Evolutionary conservation across 208 protist genomes (phyloP).

Genomic region (Wallacemonas collosoma): DNA sequence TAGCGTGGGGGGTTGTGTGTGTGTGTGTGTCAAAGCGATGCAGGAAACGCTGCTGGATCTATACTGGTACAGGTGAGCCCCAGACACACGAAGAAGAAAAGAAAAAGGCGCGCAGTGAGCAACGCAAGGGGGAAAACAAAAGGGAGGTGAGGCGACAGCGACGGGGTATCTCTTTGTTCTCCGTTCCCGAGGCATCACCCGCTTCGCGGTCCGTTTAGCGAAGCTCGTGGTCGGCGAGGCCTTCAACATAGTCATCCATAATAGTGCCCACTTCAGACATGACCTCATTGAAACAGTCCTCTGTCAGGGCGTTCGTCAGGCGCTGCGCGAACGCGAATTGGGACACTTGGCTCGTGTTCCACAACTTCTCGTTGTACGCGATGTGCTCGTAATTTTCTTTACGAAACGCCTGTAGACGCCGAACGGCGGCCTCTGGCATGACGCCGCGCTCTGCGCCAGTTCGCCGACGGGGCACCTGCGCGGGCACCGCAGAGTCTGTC

Average conservation of each 20-base stretch:
- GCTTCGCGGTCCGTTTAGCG: slow-evolving; percentile 35
- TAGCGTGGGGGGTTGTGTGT: too few relatives aligned
- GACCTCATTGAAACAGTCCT: slow-evolving; percentile 82
- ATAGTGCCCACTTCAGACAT: slow-evolving; percentile 72
- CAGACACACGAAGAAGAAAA: background rate
- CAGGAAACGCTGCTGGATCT: background rate
- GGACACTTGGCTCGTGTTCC: slow-evolving; percentile 82
- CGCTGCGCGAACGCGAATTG: slow-evolving; percentile 85
- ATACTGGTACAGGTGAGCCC: slow-evolving; percentile 9
- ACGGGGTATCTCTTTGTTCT: too few relatives aligned
- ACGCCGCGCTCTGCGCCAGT: slow-evolving; percentile 39
- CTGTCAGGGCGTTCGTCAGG: slow-evolving; percentile 65
- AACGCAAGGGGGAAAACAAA: background rate
- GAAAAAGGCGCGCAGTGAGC: background rate
- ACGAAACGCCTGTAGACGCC: slow-evolving; percentile 67
- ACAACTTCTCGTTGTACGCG: slow-evolving; percentile 78
- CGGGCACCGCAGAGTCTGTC: background rate
- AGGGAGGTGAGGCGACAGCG: background rate
- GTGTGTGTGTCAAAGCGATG: background rate
- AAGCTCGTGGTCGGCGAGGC: slow-evolving; percentile 80
- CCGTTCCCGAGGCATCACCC: too few relatives aligned
- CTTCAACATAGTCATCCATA: slow-evolving; percentile 89
- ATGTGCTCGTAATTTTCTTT: slow-evolving; percentile 81
- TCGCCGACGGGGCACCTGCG: background rate
- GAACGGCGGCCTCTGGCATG: slow-evolving; percentile 61